Evolutionary conservation across 352 stramenopile genomes (phyloP), one percentile per base, ranked within the genome.

Genomic region (Phytophthora cajani): DNA sequence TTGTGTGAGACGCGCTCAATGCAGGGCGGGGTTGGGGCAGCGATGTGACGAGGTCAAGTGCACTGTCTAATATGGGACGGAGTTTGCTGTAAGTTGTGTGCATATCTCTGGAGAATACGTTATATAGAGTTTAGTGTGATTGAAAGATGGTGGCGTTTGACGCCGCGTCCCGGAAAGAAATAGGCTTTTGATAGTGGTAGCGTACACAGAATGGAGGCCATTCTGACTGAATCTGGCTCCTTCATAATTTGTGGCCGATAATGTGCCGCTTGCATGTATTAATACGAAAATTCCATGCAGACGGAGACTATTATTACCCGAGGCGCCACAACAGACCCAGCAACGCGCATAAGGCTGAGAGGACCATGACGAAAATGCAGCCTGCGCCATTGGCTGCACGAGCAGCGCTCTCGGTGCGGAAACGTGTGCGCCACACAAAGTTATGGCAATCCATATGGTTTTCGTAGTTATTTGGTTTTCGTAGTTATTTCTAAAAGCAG

Each of bases 11-110:
- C 36, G 36, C 36, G 36, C 38, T 44, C 38, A n/a, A 44, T 44
- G 38, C 38, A 36, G 36, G 11, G 36, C 36, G 36, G 11, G 36
- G 36, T 44, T 52, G 50, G 21, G 19, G 12, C n/a, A 27, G 42
- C 67, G 67, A 74, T 74, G 62, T 74, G 67, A 71, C 67, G 46
- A 74, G 61, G 67, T 66, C 32, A 8, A 14, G 25, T 6, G n/a
- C 27, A 52, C 19, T 7, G 14, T 7, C 53, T 57, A 62, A 40
- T 32, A 0, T 12, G 27, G 61, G 47, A 70, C 47, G 54, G 5
- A 65, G 21, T 38, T 1, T 3, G 40, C 6, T 6, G n/a, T 3
- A 1, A 2, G 12, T 6, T 19, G 50, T 54, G 10, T 23, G 16
- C 3, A 32, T 1, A 30, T 62, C n/a, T 17, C 7, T 10, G 32